phyloP scores from a whole-genome alignment of 192 early-diverging fungal genomes.

The Cladochytrium replicatum region DNA sequence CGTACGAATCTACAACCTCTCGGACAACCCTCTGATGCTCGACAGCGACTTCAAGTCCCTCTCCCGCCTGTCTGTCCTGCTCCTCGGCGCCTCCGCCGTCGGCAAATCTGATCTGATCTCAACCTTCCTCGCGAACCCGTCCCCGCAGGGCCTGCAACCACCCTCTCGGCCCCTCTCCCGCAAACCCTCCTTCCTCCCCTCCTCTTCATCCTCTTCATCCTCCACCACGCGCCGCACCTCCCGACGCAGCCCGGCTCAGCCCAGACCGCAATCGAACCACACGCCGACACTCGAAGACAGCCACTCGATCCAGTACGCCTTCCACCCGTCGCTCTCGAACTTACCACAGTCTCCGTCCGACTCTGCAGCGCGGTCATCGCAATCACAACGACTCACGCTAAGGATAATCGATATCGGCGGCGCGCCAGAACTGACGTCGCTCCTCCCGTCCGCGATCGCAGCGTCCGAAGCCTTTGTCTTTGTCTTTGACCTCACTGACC shows the following conservation, averaged over 20 bases:
- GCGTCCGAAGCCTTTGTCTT: slow-evolving; percentile 30
- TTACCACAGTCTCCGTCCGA: background rate
- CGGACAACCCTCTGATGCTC: too few relatives aligned
- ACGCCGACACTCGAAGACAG: slow-evolving; percentile 24
- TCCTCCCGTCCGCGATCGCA: slow-evolving; percentile 19
- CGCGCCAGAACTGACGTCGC: slow-evolving; percentile 13
- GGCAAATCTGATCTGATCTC: slow-evolving; percentile 15
- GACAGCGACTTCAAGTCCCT: slow-evolving; percentile 15
- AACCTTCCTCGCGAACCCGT: too few relatives aligned
- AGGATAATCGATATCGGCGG: slow-evolving; percentile 25
- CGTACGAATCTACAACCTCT: too few relatives aligned
- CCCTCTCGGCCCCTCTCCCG: too few relatives aligned
- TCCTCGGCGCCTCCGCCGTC: slow-evolving; percentile 20
- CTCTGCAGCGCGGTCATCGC: slow-evolving; percentile 7
- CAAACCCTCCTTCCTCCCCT: too few relatives aligned
- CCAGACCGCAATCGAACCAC: too few relatives aligned
- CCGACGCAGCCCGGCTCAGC: too few relatives aligned
- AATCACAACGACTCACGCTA: too few relatives aligned
- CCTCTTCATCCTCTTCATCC: too few relatives aligned
- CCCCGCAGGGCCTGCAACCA: too few relatives aligned
- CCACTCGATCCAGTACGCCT: slow-evolving; percentile 12
- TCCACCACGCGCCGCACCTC: too few relatives aligned
- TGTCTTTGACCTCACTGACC: slow-evolving; percentile 24
- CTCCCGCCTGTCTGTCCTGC: slow-evolving; percentile 22
- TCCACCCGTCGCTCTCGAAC: background rate